phyloP scores from a whole-genome alignment of 768 basidiomycete species.

The Postia placenta region DNA sequence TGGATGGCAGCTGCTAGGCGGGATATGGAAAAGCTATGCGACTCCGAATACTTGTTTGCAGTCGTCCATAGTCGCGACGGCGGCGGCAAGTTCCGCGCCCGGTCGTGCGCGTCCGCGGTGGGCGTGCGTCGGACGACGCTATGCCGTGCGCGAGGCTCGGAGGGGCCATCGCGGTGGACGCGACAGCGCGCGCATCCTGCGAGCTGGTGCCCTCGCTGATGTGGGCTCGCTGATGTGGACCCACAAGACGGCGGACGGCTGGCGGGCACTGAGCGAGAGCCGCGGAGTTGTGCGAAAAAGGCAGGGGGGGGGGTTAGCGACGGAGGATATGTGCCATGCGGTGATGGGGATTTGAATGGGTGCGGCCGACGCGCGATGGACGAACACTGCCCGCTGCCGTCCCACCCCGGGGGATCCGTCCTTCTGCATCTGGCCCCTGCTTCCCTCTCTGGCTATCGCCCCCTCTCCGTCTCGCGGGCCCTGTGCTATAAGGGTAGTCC shows the following conservation, averaged over 20 bases:
- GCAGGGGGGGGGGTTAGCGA: not conserved
- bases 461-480: not conserved
- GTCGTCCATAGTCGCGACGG: no score
- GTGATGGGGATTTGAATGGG: not conserved
- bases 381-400: not conserved
- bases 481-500: slow-evolving; percentile 11
- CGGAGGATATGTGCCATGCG: not conserved
- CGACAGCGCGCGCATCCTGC: no score
- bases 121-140: no score
- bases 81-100: no score
- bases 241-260: not conserved
- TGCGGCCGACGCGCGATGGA: no score
- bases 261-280: not conserved
- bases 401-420: not conserved
- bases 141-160: no score
- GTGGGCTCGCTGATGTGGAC: slow-evolving; percentile 2
- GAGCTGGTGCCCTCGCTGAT: no score
- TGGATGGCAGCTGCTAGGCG: no score
- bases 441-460: not conserved
- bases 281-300: not conserved
- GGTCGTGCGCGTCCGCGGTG: no score
- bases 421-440: not conserved
- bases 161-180: no score
- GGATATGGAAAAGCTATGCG: no score
- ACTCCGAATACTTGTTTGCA: no score